Conservation (phyloP, 805 yeast genomes). For the Monosporozyma unispora region DNA sequence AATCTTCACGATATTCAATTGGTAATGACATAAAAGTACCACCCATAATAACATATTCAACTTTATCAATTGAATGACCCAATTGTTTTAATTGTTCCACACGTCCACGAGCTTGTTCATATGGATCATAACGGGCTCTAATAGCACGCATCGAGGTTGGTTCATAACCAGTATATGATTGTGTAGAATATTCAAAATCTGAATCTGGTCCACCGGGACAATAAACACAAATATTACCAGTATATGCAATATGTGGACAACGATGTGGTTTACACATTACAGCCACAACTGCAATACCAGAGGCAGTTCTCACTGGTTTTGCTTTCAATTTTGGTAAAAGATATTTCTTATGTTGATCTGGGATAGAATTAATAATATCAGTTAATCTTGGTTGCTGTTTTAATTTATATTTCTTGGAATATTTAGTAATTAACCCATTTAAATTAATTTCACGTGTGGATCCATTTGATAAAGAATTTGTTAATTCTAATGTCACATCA, state of each 20-base stretch:
- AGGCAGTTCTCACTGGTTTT: constrained; percentile 97
- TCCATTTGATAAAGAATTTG: constrained; percentile 61
- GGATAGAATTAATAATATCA: constrained; percentile 89
- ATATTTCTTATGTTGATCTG: constrained; percentile 90
- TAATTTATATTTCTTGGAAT: constrained; percentile 83
- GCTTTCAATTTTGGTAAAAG: constrained; percentile 89
- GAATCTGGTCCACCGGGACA: constrained; percentile 99
- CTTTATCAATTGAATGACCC: constrained; percentile 95
- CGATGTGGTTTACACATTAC: constrained; percentile 99
- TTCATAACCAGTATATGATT: constrained; percentile 96
- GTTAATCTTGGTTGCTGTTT: constrained; percentile 90
- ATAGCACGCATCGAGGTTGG: constrained; percentile 99
- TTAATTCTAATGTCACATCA: constrained; percentile 80
- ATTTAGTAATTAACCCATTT: constrained; percentile 78
- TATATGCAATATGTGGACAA: constrained; percentile 97
- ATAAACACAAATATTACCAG: constrained; percentile 96
- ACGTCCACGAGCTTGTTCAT: constrained; percentile 96
- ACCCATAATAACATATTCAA: constrained; percentile 97
- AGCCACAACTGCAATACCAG: constrained; percentile 98
- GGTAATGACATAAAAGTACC: constrained; percentile 97
- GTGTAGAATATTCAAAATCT: constrained; percentile 96
- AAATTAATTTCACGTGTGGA: constrained; percentile 48
- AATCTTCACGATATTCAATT: constrained; percentile 77
- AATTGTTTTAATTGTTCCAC: constrained; percentile 90
- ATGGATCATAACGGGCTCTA: constrained; percentile 95